Evolutionary conservation across 2,329 filamentous ascomycete species (phyloP).

Genomic region (Ceratocystis cubensis): DNA sequence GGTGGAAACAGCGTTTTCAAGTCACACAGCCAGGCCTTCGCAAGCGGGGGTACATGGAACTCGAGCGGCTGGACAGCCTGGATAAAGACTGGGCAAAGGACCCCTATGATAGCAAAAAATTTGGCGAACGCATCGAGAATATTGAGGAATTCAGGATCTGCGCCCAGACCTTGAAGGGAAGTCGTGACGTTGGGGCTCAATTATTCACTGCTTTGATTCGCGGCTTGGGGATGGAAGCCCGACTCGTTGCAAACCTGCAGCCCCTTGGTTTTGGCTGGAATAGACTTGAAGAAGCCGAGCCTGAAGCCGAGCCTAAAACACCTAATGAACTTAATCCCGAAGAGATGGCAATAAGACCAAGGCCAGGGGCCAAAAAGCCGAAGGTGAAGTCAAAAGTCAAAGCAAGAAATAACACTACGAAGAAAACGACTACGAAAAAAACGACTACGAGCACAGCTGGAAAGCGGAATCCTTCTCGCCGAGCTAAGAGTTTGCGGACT

Average conservation of each 20-base stretch:
- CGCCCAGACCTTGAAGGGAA: constrained; percentile 63
- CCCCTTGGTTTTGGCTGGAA: constrained; percentile 84
- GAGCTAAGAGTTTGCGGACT: neutral
- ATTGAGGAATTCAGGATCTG: constrained; percentile 55
- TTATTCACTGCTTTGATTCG: constrained; percentile 78
- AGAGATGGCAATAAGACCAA: neutral
- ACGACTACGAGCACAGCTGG: neutral
- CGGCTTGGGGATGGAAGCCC: constrained; percentile 66
- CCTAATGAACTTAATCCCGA: neutral
- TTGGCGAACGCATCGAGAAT: constrained; percentile 63
- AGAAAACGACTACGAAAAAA: neutral
- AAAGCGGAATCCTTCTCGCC: constrained; percentile 17
- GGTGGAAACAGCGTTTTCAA: constrained; percentile 78
- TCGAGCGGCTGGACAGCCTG: constrained; percentile 61
- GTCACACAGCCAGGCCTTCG: constrained; percentile 66
- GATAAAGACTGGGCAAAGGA: constrained; percentile 56
- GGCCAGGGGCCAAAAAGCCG: neutral
- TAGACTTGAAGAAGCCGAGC: constrained; percentile 65
- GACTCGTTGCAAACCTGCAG: constrained; percentile 75
- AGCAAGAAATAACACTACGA: neutral
- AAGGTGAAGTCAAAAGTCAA: neutral
- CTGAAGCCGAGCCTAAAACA: constrained; percentile 36
- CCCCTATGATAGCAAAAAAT: constrained; percentile 46
- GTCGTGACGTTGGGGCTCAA: constrained; percentile 76
- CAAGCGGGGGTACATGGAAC: constrained; percentile 79